Conservation (phyloP, 148 eudicot genomes). For the Agrostemma githago region DNA sequence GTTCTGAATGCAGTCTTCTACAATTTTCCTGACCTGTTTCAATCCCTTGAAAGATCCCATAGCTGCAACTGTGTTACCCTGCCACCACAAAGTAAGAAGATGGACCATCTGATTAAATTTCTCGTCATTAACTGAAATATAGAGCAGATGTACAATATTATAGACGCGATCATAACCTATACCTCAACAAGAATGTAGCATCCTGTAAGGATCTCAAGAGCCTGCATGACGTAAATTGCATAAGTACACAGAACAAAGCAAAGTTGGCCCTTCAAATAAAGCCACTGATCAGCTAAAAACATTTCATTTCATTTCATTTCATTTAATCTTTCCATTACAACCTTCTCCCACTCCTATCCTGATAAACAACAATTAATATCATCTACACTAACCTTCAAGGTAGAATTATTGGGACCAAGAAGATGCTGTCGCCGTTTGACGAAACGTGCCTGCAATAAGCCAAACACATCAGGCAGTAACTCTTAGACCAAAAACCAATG, state of each 20-base stretch:
- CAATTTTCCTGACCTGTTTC: conserved; percentile 82
- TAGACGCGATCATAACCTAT: conserved; percentile 8
- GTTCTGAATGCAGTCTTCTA: conserved; percentile 85
- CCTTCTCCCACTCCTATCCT: neutral
- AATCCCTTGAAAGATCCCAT: conserved; percentile 97
- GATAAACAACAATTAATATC: neutral
- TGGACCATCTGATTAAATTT: neutral
- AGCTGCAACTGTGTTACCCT: conserved; percentile 95
- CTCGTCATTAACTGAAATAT: neutral
- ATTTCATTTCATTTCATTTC: neutral
- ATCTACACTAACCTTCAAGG: conserved; percentile 61
- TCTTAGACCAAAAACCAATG: neutral
- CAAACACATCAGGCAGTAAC: neutral
- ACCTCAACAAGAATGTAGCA: conserved; percentile 99
- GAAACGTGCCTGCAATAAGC: conserved; percentile 71
- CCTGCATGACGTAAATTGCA: conserved; percentile 45
- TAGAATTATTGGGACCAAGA: conserved; percentile 86
- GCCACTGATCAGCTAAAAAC: neutral
- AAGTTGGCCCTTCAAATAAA: neutral
- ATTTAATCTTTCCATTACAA: neutral
- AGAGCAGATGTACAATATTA: neutral
- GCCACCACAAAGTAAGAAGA: neutral
- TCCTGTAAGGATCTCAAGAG: conserved; percentile 91
- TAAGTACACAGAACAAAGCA: neutral
- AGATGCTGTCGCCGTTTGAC: conserved; percentile 92